Evolutionary conservation across 371 early-diverging fungal species (phyloP), one percentile per base, ranked within the genome.

Genomic region (Capniomyces stellatus): DNA sequence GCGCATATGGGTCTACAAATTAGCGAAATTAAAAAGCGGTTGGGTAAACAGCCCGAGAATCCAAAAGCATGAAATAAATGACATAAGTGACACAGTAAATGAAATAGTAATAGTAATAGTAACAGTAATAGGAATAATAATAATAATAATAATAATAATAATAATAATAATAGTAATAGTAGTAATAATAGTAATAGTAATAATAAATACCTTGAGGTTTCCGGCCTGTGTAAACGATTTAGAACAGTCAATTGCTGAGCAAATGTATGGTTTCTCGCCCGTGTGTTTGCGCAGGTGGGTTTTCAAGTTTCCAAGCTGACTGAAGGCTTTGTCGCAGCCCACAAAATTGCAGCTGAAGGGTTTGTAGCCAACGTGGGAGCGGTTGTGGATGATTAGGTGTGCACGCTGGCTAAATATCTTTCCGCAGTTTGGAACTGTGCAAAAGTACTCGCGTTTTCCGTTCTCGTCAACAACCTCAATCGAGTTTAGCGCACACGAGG

Each of bases 191-290:
- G n/a, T n/a, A n/a, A n/a, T n/a, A n/a, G n/a, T n/a, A 22, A 2
- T 39, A 23, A 42, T 43, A 22, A 4, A 8, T 31, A 31, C 31
- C 22, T 82, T 82, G 10, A 91, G 67, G 54, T 88, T 87, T 43
- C 85, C 85, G 2, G 81, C 76, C 46, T 85, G 83, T 21, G 84
- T 78, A 55, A 87, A 88, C 6, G 78, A 71, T 64, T 83, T 83
- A 47, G 63, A 66, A 63, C 89, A 89, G 23, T 52, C 61, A 2
- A 55, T 22, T 13, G 62, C 35, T 19, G 54, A 43, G 56, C 70
- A 70, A 29, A 50, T 49, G 46, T 64, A 71, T 6, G 71, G 71
- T 21, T 70, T 69, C 49, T 71, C 71, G n/a, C 66, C 70, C 1
- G 71, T 65, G 49, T 71, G 71, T 18, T 56, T 66, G 40, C 71